Conservation (phyloP, 2,329 filamentous ascomycete genomes). For the Eutypa lata region DNA sequence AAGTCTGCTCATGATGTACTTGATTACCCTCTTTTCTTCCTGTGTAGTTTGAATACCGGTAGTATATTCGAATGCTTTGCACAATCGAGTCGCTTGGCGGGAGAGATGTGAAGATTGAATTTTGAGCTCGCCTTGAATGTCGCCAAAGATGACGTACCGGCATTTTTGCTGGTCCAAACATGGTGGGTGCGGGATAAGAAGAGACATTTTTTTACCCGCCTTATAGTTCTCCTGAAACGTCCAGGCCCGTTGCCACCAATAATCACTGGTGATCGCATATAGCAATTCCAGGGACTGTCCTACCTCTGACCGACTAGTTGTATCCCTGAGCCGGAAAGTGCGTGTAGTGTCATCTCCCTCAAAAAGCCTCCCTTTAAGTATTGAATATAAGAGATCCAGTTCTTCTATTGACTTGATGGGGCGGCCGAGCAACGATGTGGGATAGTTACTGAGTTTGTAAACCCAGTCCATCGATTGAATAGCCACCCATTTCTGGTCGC, state of each 20-base stretch:
- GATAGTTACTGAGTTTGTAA: slow-evolving; percentile 4
- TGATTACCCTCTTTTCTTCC: not conserved
- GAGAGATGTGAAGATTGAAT: not conserved
- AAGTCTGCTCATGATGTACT: not conserved
- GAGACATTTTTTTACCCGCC: slow-evolving; percentile 20
- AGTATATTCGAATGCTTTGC: not conserved
- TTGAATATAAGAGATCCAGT: not conserved
- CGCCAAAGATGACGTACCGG: slow-evolving; percentile 5
- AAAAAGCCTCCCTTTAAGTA: slow-evolving; percentile 1
- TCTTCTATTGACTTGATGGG: not conserved
- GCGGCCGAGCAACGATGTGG: slow-evolving; percentile 2
- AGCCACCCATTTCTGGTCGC: not conserved
- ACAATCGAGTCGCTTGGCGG: not conserved
- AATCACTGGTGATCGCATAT: slow-evolving; percentile 14
- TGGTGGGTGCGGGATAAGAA: slow-evolving; percentile 22
- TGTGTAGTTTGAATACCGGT: not conserved
- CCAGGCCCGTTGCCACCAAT: slow-evolving; percentile 30
- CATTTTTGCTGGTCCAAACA: slow-evolving; percentile 16
- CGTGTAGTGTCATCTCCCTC: too few species aligned
- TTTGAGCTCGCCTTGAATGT: slow-evolving; percentile 12
- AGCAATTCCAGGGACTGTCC: not conserved
- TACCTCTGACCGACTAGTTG: not conserved
- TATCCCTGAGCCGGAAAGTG: not conserved
- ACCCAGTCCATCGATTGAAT: slow-evolving; percentile 8
- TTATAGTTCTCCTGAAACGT: slow-evolving; percentile 32